Conservation (phyloP, 1,284 basidiomycete genomes). For the Cutaneotrichosporon daszewskae region DNA sequence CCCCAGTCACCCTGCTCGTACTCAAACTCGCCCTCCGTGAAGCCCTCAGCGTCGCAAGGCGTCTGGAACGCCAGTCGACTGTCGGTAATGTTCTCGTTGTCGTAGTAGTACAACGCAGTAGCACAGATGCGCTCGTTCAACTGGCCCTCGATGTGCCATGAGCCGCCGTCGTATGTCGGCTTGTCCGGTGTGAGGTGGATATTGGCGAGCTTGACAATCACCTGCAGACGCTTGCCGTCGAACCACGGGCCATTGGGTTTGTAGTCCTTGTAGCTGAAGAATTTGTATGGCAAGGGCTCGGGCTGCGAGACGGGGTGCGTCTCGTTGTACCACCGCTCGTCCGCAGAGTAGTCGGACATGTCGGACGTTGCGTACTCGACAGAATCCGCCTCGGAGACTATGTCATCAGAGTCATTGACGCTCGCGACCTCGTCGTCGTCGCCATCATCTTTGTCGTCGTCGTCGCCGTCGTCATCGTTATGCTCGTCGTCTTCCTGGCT, state of each 20-base stretch:
- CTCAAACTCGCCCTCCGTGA: not conserved
- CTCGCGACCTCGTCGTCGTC: not conserved
- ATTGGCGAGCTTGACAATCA: slow-evolving; percentile 16
- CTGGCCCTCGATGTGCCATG: slow-evolving; percentile 13
- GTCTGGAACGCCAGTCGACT: slow-evolving; percentile 6
- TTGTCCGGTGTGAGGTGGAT: slow-evolving; percentile 16
- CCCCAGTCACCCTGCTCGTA: slow-evolving; percentile 8
- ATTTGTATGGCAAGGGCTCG: slow-evolving; percentile 9
- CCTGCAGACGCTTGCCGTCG: slow-evolving; percentile 6
- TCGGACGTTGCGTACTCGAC: not conserved
- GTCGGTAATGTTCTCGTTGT: slow-evolving; percentile 13
- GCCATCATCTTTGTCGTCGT: not conserved
- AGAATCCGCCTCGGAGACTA: not conserved
- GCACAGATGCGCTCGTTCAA: slow-evolving; percentile 14
- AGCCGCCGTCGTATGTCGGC: slow-evolving; percentile 8
- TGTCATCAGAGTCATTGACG: not conserved
- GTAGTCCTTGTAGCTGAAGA: slow-evolving; percentile 1
- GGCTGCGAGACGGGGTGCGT: slow-evolving; percentile 11
- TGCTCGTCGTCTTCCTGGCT: not conserved
- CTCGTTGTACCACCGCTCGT: slow-evolving; percentile 6
- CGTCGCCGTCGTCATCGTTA: not conserved
- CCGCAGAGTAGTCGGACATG: not conserved
- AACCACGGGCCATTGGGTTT: not conserved
- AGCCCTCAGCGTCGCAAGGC: not conserved
- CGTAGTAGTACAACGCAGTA: slow-evolving; percentile 15